Percentiles rank a stretch among this genome's conserved stretches.
Conservation (phyloP, 2,329 filamentous ascomycete genomes). For the Colletotrichum godetiae region DNA sequence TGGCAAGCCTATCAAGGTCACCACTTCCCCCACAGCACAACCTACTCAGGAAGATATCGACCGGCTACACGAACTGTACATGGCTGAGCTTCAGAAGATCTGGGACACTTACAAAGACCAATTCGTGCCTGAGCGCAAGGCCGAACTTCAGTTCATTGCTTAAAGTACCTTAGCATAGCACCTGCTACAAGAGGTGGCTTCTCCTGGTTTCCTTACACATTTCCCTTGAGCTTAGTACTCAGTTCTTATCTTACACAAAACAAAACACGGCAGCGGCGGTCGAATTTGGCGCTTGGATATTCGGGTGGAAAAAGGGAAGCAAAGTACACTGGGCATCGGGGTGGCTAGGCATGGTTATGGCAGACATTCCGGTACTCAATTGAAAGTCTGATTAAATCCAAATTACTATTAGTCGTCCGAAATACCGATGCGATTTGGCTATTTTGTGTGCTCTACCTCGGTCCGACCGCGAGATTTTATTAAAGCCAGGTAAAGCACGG, state of each 20-base stretch:
- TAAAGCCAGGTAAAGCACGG: neutral
- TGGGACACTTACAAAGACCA: conserved; percentile 85
- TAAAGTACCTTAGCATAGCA: conserved; percentile 42
- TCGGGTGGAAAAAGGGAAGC: neutral
- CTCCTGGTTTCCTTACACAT: neutral
- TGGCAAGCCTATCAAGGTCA: conserved; percentile 81
- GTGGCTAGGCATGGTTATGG: neutral
- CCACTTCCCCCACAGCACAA: conserved; percentile 66
- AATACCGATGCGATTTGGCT: neutral
- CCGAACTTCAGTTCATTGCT: conserved; percentile 76
- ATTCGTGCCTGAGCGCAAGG: conserved; percentile 72
- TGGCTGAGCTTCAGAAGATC: conserved; percentile 77
- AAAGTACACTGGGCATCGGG: neutral
- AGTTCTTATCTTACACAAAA: neutral
- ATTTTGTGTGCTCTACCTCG: neutral
- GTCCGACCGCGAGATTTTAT: neutral
- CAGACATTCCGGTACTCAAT: neutral
- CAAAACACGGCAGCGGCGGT: neutral
- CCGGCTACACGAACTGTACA: conserved; percentile 81
- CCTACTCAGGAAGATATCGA: conserved; percentile 83
- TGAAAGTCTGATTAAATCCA: neutral
- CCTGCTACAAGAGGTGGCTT: neutral
- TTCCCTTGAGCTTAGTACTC: neutral
- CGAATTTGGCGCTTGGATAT: conserved; percentile 2
- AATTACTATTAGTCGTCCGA: neutral